Percentiles rank a stretch among this genome's conserved stretches.
Conservation (phyloP, 148 eudicot species). For the Chenopodium album region DNA sequence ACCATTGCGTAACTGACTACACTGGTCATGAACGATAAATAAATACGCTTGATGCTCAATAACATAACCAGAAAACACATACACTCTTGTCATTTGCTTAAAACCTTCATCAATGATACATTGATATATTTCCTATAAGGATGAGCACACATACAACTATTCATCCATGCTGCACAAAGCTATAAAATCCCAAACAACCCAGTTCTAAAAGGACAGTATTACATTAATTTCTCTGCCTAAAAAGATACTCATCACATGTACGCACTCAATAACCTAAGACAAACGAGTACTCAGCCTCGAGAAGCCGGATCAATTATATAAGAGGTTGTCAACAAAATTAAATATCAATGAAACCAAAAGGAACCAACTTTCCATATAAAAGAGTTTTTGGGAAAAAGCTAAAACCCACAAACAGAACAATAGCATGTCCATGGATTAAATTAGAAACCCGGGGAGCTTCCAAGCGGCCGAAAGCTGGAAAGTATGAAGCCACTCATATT, state of each 20-base stretch:
- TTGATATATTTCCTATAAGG: background rate
- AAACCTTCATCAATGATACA: background rate
- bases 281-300: background rate
- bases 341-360: background rate
- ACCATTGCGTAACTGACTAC: conserved; percentile 52
- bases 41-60: background rate
- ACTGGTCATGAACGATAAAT: conserved; percentile 39
- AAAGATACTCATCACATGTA: background rate
- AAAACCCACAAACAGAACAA: background rate
- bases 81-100: background rate
- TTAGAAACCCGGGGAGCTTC: background rate
- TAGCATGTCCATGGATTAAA: background rate
- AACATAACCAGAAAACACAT: background rate
- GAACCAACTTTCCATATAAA: background rate
- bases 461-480: background rate
- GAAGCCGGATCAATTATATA: background rate
- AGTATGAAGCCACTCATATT: background rate
- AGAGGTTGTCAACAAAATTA: background rate
- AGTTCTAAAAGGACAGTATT: background rate
- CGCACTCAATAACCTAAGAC: background rate
- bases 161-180: background rate
- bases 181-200: background rate
- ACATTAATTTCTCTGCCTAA: background rate
- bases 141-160: background rate
- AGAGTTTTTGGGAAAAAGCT: background rate